Evolutionary conservation across 2,329 filamentous ascomycete genomes (phyloP).

Genomic region (Hypomyces rosellus): DNA sequence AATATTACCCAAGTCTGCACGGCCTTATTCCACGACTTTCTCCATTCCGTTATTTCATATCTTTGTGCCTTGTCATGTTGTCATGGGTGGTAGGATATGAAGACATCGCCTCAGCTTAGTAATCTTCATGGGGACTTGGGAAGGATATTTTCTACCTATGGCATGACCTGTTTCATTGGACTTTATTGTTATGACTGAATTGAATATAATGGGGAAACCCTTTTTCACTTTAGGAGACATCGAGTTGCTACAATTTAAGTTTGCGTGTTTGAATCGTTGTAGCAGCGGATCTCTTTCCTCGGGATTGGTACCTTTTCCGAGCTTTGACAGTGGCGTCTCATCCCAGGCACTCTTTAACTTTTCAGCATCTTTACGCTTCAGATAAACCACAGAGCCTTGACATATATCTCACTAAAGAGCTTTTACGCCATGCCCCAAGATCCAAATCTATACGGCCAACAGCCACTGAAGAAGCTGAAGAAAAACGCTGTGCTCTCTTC

Average conservation of each 20-base stretch:
- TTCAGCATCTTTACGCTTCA: not conserved
- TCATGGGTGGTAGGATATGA: too few species aligned
- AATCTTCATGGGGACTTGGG: not conserved
- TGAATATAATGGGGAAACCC: too few species aligned
- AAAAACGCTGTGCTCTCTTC: slow-evolving; percentile 64
- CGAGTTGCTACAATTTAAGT: too few species aligned
- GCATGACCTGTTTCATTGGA: too few species aligned
- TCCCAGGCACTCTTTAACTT: not conserved
- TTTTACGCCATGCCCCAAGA: slow-evolving; percentile 52
- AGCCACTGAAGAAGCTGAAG: slow-evolving; percentile 61
- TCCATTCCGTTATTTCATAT: too few species aligned
- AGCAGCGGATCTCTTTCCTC: not conserved
- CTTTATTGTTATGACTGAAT: too few species aligned
- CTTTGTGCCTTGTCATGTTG: too few species aligned
- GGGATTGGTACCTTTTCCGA: not conserved
- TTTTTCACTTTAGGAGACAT: too few species aligned
- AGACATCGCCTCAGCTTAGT: not conserved
- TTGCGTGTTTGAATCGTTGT: too few species aligned
- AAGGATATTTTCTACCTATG: not conserved
- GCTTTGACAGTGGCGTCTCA: not conserved
- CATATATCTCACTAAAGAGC: not conserved
- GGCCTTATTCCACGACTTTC: too few species aligned
- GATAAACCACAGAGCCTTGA: not conserved
- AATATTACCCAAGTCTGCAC: too few species aligned
- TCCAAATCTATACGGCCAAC: slow-evolving; percentile 69